These are phyloP conservation scores for Phytophthora quininea DNA, from an alignment of 352 stramenopile genomes.

Conservation along the genomic window DNA sequence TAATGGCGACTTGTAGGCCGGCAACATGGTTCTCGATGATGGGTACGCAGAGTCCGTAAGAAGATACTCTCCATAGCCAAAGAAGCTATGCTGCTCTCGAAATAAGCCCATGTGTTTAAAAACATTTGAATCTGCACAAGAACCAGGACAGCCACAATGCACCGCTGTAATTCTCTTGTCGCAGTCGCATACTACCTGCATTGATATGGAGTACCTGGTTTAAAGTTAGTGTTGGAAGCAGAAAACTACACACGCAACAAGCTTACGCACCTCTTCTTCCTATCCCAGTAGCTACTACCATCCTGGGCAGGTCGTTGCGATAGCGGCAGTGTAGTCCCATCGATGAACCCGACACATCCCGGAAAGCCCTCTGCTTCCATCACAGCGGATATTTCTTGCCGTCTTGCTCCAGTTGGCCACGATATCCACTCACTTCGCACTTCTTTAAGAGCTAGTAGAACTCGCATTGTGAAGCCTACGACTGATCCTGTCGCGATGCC, in stretches of 20 bases:
- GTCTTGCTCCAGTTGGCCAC: neutral
- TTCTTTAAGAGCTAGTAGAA: neutral
- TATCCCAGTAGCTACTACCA: constrained; percentile 3
- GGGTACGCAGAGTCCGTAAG: constrained; percentile 6
- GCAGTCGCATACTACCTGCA: neutral
- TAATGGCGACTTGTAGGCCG: neutral
- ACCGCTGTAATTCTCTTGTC: neutral
- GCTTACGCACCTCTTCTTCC: neutral
- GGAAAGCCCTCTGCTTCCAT: neutral
- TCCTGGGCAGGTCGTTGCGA: neutral
- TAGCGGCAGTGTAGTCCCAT: constrained; percentile 6
- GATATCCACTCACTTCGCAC: neutral
- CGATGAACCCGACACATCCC: constrained; percentile 7
- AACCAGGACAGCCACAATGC: constrained; percentile 1
- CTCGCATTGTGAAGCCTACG: neutral
- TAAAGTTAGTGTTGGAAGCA: neutral
- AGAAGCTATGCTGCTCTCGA: neutral
- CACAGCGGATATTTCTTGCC: neutral
- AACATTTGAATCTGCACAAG: neutral
- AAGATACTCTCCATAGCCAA: constrained; percentile 6
- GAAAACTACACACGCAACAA: neutral
- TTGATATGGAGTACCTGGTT: neutral
- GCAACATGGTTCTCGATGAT: neutral
- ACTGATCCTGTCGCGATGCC: neutral
- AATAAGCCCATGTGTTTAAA: constrained; percentile 1